A percentile compares a stretch with the other conserved stretches of the same genome.
Evolutionary conservation across 2,329 filamentous ascomycete genomes (phyloP).

Genomic region (Cladosporium sp.): DNA sequence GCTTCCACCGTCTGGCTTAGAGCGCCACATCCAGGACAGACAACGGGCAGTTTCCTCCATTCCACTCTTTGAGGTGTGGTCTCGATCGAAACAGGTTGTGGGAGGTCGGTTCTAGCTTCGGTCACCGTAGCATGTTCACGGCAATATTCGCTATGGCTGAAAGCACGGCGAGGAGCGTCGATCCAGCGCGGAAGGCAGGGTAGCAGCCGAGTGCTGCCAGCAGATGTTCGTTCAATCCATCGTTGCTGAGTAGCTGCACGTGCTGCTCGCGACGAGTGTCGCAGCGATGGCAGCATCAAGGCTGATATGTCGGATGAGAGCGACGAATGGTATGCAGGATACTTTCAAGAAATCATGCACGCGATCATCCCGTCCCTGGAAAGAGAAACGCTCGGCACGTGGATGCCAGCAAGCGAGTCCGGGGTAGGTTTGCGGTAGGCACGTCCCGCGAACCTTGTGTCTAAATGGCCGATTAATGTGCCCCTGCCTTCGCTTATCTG

Average conservation of each 20-base stretch:
- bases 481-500: constrained; percentile 1
- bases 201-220: constrained; percentile 8
- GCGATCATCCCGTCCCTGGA: background rate
- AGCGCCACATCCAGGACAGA: constrained; percentile 61
- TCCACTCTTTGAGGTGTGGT: background rate
- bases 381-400: background rate
- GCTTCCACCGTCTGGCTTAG: constrained; percentile 54
- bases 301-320: background rate
- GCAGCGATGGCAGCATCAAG: constrained; percentile 11
- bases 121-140: background rate
- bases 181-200: background rate
- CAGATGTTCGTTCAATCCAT: constrained; percentile 11
- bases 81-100: background rate
- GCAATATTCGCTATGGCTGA: background rate
- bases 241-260: constrained; percentile 3
- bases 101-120: background rate
- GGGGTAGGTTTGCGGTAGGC: background rate
- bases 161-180: background rate
- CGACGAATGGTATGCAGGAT: background rate
- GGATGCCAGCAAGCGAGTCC: background rate
- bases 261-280: constrained; percentile 10
- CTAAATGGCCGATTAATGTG: background rate
- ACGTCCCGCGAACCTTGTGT: background rate
- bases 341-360: background rate
- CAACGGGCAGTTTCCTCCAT: constrained; percentile 20